Conservation (phyloP, 1,284 basidiomycete species). For the Exobasidium cylindrosporum region DNA sequence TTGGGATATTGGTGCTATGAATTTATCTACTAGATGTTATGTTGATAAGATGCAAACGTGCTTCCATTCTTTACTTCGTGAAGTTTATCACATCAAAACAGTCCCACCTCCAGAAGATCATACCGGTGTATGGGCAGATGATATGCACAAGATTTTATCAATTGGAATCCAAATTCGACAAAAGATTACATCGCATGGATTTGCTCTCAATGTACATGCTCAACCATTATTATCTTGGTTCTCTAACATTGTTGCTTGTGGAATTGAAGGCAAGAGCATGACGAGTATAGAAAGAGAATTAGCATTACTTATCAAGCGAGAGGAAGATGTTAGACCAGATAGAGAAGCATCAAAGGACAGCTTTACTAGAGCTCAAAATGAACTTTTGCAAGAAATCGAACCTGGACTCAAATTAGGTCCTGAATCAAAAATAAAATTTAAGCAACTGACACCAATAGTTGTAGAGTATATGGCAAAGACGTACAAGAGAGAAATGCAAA, state of each 20-base stretch:
- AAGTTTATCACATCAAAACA: slow-evolving; percentile 43
- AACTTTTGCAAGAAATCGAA: not conserved
- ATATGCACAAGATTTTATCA: slow-evolving; percentile 74
- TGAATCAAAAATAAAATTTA: slow-evolving; percentile 21
- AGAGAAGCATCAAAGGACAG: slow-evolving; percentile 1
- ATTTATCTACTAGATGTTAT: slow-evolving; percentile 65
- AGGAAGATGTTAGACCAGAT: slow-evolving; percentile 14
- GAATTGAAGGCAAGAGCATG: slow-evolving; percentile 78
- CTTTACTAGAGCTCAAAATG: slow-evolving; percentile 1
- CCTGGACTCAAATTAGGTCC: slow-evolving; percentile 6
- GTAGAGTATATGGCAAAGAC: slow-evolving; percentile 40
- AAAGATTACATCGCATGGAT: slow-evolving; percentile 88
- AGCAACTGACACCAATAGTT: slow-evolving; percentile 29
- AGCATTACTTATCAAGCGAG: slow-evolving; percentile 13
- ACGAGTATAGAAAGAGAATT: slow-evolving; percentile 56
- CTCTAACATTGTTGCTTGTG: slow-evolving; percentile 83
- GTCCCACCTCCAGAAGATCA: slow-evolving; percentile 34
- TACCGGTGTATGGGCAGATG: slow-evolving; percentile 51
- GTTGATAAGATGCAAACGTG: slow-evolving; percentile 69
- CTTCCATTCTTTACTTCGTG: slow-evolving; percentile 63
- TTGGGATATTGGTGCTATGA: slow-evolving; percentile 70
- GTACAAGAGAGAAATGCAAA: slow-evolving; percentile 46
- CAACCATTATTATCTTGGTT: slow-evolving; percentile 78
- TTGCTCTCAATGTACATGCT: slow-evolving; percentile 82
- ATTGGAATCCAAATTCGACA: slow-evolving; percentile 96